Evolutionary conservation across 2,329 filamentous ascomycete genomes (phyloP).

Genomic region (Cadophora sp.): DNA sequence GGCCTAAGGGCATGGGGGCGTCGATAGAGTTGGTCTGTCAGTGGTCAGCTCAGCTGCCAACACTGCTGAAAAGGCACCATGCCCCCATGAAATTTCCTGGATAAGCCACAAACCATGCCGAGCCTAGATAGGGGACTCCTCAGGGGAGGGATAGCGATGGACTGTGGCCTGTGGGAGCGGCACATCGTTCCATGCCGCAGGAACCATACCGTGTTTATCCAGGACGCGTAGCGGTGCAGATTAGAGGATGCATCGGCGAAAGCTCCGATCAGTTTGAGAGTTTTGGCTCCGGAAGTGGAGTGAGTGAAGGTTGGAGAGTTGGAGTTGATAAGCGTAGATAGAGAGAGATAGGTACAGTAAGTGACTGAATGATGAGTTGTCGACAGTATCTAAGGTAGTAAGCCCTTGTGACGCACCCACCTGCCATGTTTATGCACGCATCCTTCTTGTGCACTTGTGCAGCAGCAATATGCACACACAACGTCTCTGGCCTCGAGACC

Average conservation of each 20-base stretch:
- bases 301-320: not conserved
- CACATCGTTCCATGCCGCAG: conserved; percentile 2
- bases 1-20: not conserved
- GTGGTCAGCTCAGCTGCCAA: conserved; percentile 11
- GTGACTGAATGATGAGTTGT: not conserved
- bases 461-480: conserved; percentile 7
- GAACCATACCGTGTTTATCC: not conserved
- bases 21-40: conserved; percentile 9
- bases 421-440: not conserved
- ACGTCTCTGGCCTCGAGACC: not conserved
- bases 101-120: conserved; percentile 13
- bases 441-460: too few species aligned
- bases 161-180: not conserved
- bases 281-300: not conserved
- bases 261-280: not conserved
- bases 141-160: not conserved
- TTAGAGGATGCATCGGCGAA: not conserved
- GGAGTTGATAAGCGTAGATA: not conserved
- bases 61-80: conserved; percentile 2
- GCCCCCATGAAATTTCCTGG: conserved; percentile 11
- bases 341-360: too few species aligned
- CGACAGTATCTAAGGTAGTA: too few species aligned
- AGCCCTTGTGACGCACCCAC: not conserved
- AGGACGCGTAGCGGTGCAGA: conserved; percentile 9
- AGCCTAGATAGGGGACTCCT: conserved; percentile 3